These are phyloP conservation scores for Zanthoxylum bungeanum DNA, from an alignment of 345 rosid genomes.

Conservation along the genomic window DNA sequence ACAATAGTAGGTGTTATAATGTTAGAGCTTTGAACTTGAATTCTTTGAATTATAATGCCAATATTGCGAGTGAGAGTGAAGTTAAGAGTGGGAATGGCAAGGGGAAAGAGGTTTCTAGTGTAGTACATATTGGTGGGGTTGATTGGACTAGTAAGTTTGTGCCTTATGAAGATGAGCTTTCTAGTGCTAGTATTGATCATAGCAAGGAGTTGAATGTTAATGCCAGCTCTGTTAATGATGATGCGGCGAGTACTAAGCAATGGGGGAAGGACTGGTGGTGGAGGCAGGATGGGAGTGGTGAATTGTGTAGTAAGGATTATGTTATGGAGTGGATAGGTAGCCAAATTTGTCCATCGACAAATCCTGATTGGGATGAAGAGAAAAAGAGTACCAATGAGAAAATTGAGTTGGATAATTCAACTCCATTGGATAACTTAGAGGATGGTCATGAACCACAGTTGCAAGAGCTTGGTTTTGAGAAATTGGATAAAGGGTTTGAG, in stretches of 20 bases:
- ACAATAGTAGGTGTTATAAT: conserved; percentile 57
- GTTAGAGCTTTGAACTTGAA: conserved; percentile 55
- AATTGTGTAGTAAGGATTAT: conserved; percentile 88
- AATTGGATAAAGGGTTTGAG: conserved; percentile 40
- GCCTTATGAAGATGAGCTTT: conserved; percentile 52
- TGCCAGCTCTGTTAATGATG: conserved; percentile 38
- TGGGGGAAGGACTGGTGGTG: conserved; percentile 99
- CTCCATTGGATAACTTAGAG: conserved; percentile 43
- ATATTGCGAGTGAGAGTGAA: conserved; percentile 40
- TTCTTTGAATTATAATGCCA: conserved; percentile 41
- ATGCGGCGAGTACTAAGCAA: conserved; percentile 47
- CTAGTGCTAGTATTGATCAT: conserved; percentile 39
- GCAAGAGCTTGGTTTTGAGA: conserved; percentile 35
- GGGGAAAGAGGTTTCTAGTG: conserved; percentile 68
- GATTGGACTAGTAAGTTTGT: conserved; percentile 60
- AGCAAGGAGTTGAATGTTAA: conserved; percentile 57
- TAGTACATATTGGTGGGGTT: conserved; percentile 46
- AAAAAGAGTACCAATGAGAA: conserved; percentile 51
- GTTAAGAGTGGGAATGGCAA: conserved; percentile 40
- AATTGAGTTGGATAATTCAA: conserved; percentile 31
- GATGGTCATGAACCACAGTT: conserved; percentile 35
- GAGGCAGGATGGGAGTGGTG: conserved; percentile 95
- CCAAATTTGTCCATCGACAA: conserved; percentile 63
- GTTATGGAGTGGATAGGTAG: conserved; percentile 99
- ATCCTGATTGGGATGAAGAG: conserved; percentile 86